Evolutionary conservation across 441 rosid genomes (phyloP), one percentile per base, ranked within the genome.

Genomic region (Brassica balearica): DNA sequence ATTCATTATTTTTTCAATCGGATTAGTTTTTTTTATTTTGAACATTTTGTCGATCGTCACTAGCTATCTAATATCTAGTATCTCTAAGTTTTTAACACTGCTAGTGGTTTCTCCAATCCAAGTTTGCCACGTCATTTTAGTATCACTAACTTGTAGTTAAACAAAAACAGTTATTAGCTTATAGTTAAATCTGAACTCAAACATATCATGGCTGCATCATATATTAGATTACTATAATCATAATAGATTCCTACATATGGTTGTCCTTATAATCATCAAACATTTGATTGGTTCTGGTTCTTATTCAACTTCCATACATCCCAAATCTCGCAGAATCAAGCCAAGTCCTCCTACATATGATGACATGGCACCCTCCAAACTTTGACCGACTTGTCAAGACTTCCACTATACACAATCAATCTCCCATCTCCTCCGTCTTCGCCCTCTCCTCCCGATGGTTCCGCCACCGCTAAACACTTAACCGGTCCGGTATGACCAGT

Each of bases 401-500:
- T 91, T 65, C 98, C 98, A 72, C 98, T 95, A 74, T 92, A 91
- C 62, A 92, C 86, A 12, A 84, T 73, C 97, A 96, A 90, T 77
- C 87, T 70, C 51, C 60, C 85, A 51, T 83, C 92, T 3, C 86
- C 85, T 11, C 67, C 67, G 79, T 89, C 92, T 4, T 63, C 76
- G 29, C 86, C 91, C 53, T 84, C 91, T 4, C 38, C 72, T 48
- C 88, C 93, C 22, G 75, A 17, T 87, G 89, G 73, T 25, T 80
- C 84, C 80, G 87, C 95, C 62, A 83, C 87, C 0, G 96, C 97
- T 75, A 95, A 84, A 82, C 98, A 93, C 79, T 93, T 95, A 27
- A 95, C 98, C 2, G 99, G 98, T 8, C 97, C 98, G 0, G 88
- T 88, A 74, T 95, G 99, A 59, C 97, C 98, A 23, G 91, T 91